phyloP scores from a whole-genome alignment of 768 basidiomycete genomes.

The Psilocybe cubensis region DNA sequence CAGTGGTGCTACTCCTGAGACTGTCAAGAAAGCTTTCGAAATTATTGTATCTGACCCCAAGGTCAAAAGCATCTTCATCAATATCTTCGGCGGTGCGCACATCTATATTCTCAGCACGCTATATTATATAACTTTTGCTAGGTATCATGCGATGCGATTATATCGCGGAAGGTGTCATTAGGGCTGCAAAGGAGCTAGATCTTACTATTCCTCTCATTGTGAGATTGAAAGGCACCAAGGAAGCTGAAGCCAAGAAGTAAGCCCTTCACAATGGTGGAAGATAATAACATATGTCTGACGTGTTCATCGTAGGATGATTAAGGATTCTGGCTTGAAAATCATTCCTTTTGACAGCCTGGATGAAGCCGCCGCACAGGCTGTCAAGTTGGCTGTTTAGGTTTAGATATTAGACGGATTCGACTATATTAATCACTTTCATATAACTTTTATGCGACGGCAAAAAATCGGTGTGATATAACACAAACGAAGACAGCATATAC shows the following conservation, averaged over 20 bases:
- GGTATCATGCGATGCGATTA: constrained; percentile 99
- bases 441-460: constrained; percentile 13
- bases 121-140: constrained; percentile 23
- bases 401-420: constrained; percentile 14
- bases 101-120: not conserved
- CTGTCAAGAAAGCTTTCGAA: constrained; percentile 99
- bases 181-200: constrained; percentile 90
- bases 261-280: constrained; percentile 29
- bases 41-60: constrained; percentile 88
- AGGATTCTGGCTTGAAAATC: constrained; percentile 90
- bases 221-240: constrained; percentile 96
- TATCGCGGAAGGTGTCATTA: constrained; percentile 98
- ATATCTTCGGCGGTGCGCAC: constrained; percentile 84
- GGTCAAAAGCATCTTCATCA: constrained; percentile 99
- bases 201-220: constrained; percentile 90
- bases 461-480: constrained; percentile 32
- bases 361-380: constrained; percentile 85
- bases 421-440: constrained; percentile 20
- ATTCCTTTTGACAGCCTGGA: constrained; percentile 92
- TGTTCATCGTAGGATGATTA: constrained; percentile 77
- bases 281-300: constrained; percentile 8
- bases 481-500: constrained; percentile 42
- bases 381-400: constrained; percentile 65
- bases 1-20: constrained; percentile 97
- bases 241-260: constrained; percentile 92